Conservation (phyloP, 148 eudicot species). For the Euryodendron excelsum region DNA sequence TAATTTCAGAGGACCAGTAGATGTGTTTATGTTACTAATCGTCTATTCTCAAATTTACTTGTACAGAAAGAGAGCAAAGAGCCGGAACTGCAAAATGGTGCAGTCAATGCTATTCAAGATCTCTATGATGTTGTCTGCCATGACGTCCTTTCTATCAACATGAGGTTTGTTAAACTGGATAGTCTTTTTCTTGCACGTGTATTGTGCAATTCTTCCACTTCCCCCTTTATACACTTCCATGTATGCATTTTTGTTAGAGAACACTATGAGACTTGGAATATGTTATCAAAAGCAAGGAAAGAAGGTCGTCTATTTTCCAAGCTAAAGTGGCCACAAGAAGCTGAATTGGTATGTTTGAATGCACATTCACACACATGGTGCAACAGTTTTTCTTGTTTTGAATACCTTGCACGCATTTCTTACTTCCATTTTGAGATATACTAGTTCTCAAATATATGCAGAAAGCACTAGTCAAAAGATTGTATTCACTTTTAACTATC, state of each 20-base stretch:
- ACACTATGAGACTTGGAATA: constrained; percentile 67
- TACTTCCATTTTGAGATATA: constrained; percentile 2
- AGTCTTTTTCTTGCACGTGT: not conserved
- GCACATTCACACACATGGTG: not conserved
- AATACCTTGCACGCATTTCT: not conserved
- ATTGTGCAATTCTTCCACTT: not conserved
- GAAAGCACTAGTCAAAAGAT: constrained; percentile 73
- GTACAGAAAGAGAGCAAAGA: constrained; percentile 70
- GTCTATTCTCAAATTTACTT: not conserved
- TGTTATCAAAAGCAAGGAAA: constrained; percentile 65
- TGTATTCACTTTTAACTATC: constrained; percentile 76
- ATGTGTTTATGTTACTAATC: constrained; percentile 6
- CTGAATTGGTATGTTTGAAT: constrained; percentile 57
- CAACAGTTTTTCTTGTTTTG: not conserved
- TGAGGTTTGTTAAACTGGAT: constrained; percentile 52
- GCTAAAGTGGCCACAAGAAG: constrained; percentile 83
- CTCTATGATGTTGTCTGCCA: constrained; percentile 78
- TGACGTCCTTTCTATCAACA: constrained; percentile 73
- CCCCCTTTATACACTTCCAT: not conserved
- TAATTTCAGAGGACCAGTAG: not conserved
- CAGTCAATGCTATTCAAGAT: constrained; percentile 91
- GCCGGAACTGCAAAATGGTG: constrained; percentile 75
- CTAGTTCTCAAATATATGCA: constrained; percentile 28
- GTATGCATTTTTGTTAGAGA: constrained; percentile 36
- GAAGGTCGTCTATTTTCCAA: constrained; percentile 84